These are phyloP conservation scores for Solanum dulcamara DNA, from an alignment of 257 asterid genomes.

Conservation along the genomic window DNA sequence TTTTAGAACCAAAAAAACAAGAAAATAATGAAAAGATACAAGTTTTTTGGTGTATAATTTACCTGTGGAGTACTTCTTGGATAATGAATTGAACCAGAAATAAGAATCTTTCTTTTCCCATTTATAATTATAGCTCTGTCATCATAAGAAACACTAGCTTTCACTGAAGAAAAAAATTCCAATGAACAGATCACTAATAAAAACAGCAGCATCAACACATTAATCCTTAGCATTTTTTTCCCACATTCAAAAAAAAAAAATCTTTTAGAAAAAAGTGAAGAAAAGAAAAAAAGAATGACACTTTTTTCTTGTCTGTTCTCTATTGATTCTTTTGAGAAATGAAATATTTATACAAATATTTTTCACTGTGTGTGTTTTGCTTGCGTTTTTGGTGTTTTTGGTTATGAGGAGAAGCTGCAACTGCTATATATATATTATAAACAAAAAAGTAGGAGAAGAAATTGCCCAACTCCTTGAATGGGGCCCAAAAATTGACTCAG, in stretches of 20 bases:
- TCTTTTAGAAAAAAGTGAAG: background rate
- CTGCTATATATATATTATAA: background rate
- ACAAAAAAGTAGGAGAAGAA: background rate
- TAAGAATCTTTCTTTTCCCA: slow-evolving; percentile 27
- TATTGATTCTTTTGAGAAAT: slow-evolving; percentile 5
- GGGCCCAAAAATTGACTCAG: slow-evolving; percentile 1
- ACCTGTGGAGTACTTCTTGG: slow-evolving; percentile 46
- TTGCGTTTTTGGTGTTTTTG: background rate
- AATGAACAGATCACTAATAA: slow-evolving; percentile 8
- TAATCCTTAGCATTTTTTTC: slow-evolving; percentile 14
- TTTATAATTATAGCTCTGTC: slow-evolving; percentile 25
- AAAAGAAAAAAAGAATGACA: background rate
- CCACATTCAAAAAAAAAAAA: slow-evolving; percentile 4
- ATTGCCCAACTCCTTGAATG: background rate
- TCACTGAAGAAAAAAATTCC: slow-evolving; percentile 3
- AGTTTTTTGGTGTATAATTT: background rate
- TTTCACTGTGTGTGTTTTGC: background rate
- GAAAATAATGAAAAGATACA: background rate
- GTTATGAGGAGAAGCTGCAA: background rate
- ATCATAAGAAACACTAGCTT: slow-evolving; percentile 28
- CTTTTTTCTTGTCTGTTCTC: background rate
- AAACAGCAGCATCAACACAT: background rate
- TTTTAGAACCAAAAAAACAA: background rate
- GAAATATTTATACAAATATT: background rate
- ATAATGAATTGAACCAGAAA: slow-evolving; percentile 38